A percentile compares a stretch with the other conserved stretches of the same genome.
phyloP scores from a whole-genome alignment of 2,329 filamentous ascomycete genomes.

The Lomentospora prolificans region DNA sequence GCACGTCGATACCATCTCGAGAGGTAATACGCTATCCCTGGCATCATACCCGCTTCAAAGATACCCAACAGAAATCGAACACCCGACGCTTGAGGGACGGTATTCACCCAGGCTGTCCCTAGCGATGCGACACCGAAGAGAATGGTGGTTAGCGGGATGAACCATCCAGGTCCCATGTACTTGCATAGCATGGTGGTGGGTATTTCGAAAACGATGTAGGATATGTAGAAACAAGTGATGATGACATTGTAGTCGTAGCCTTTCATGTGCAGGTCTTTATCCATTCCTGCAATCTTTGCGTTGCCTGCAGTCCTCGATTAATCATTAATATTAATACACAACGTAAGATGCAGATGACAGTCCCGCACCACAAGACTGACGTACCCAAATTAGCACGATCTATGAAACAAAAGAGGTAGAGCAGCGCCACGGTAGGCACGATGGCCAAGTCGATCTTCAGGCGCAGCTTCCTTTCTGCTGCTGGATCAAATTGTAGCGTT shows the following conservation, averaged over 20 bases:
- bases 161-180: slow-evolving; percentile 62
- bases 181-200: slow-evolving; percentile 61
- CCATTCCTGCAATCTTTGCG: slow-evolving; percentile 54
- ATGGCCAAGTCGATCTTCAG: slow-evolving; percentile 57
- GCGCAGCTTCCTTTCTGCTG: slow-evolving; percentile 47
- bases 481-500: slow-evolving; percentile 42
- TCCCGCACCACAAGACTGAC: slow-evolving; percentile 31
- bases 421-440: slow-evolving; percentile 53
- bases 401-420: slow-evolving; percentile 67
- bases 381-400: slow-evolving; percentile 64
- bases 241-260: slow-evolving; percentile 61
- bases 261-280: slow-evolving; percentile 47
- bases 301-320: slow-evolving; percentile 59
- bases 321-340: no score
- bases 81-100: slow-evolving; percentile 39
- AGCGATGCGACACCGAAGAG: slow-evolving; percentile 55
- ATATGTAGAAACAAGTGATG: slow-evolving; percentile 61
- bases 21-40: slow-evolving; percentile 65
- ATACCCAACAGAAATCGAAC: slow-evolving; percentile 59
- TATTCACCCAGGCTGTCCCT: slow-evolving; percentile 54
- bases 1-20: slow-evolving; percentile 61
- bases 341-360: slow-evolving; percentile 58
- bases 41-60: slow-evolving; percentile 66
- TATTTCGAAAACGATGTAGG: slow-evolving; percentile 65
- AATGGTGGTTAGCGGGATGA: slow-evolving; percentile 51